Evolutionary conservation across 257 asterid species (phyloP), one percentile per base, ranked within the genome.

Genomic region (Lycium barbarum): DNA sequence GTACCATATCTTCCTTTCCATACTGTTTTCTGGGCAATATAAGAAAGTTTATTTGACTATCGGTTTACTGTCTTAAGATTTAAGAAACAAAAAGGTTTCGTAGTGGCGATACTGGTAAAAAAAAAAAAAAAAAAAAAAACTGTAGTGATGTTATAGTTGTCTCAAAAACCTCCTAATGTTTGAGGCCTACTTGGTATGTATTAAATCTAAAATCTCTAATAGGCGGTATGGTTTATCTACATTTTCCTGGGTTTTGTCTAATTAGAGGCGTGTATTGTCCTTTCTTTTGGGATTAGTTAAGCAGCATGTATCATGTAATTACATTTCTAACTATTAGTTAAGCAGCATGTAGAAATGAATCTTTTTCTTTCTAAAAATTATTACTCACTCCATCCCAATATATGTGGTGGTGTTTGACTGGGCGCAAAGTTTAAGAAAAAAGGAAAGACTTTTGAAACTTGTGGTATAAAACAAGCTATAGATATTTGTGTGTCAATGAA

Each of bases 261-360:
- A 15, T 68, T 0, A 71, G 17, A 17, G 5, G 0, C 35, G 17
- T 71, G 17, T 40, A 9, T 40, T 43, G 55, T 36, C 17, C 2
- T 51, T 72, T 43, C 40, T 43, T 45, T 18, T 72, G 57, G 80
- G 80, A 72, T 72, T 5, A 72, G 80, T 72, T 72, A 51, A n/a
- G 57, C 1, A 22, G 2, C 10, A 43, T 72, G 80, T 43, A 40
- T 43, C 15, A 72, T 70, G 51, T 40, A 71, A 43, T 71, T 43
- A 71, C 55, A 43, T 43, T 9, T 43, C 57, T 71, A 18, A 9
- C 36, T 71, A 18, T 43, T 43, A 6, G 18, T 71, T 40, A 26
- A 26, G 33, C 33, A 26, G 33, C 33, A 26, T 26, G 17, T 11
- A 71, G 10, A 40, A 71, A 43, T 71, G 55, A 1, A 43, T 43